Evolutionary conservation across 2,329 filamentous ascomycete species (phyloP), one percentile per base, ranked within the genome.

Genomic region (Didymella arachidicola): DNA sequence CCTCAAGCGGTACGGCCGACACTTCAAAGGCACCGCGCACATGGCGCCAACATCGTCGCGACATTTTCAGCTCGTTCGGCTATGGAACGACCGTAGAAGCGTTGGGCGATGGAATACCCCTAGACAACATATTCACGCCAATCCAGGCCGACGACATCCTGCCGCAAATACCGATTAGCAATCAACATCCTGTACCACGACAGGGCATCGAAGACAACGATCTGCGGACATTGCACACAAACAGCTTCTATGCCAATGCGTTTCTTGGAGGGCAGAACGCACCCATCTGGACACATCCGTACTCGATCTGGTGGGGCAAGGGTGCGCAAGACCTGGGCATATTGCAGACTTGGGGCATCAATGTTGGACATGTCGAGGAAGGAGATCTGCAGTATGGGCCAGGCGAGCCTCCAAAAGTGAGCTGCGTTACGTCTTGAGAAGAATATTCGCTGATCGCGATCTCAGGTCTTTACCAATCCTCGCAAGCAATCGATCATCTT

Each of bases 401-500:
- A 75, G 54, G 68, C 8, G 62, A 71, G 41, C 68, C 83, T 25
- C 54, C 69, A 2, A 66, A 61, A 22, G 71, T 73, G 49, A 41
- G 39, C 27, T 41, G 7, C 4, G 16, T 5, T 8, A 29, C 3
- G 43, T 26, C 8, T 11, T 12, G 22, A 32, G 0, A n/a, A 3
- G 8, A 16, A 45, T 0, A 4, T 12, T n/a, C 16, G 22, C 47
- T 53, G 22, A 53, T 19, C 4, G 7, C 1, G 2, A 2, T 0
- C 6, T 14, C 12, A 77, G 47, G 96, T 88, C 72, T 97, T 91
- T 67, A 84, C 89, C 72, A 95, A 92, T 68, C 93, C 94, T 42
- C 90, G 90, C 0, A 89, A 96, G 26, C 90, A 96, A 70, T 92
- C 91, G 1, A 73, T 98, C 29, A 85, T 92, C 27, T 79, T 98